Evolutionary conservation across 1,284 basidiomycete species (phyloP).

Genomic region (Ganoderma lucidum): DNA sequence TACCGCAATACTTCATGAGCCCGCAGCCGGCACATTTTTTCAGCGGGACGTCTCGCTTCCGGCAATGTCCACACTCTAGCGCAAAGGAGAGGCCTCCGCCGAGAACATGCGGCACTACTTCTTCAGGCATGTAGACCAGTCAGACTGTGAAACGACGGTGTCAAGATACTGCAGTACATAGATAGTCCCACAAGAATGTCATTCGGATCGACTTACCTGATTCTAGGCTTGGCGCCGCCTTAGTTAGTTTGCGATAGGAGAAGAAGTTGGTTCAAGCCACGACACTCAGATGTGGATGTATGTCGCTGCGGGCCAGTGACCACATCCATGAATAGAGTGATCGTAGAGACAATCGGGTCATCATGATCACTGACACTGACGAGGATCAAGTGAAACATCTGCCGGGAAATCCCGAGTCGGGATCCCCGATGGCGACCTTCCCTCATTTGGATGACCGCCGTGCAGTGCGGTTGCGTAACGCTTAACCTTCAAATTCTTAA

Average conservation of each 20-base stretch:
- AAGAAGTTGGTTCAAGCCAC: neutral
- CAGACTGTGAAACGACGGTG: neutral
- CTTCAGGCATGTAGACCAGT: neutral
- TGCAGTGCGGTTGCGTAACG: neutral
- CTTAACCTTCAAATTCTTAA: no score
- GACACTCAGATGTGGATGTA: no score
- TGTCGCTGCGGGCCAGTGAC: no score
- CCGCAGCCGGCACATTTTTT: slow-evolving; percentile 14
- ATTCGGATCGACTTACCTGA: neutral
- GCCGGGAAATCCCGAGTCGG: neutral
- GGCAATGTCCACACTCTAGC: neutral
- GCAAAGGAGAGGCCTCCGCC: neutral
- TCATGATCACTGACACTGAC: neutral
- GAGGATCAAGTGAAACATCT: neutral
- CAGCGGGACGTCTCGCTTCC: slow-evolving; percentile 1
- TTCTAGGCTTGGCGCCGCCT: no score
- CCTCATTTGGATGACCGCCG: neutral
- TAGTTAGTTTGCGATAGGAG: no score
- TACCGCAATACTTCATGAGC: slow-evolving; percentile 17
- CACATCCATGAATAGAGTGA: no score
- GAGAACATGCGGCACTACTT: neutral
- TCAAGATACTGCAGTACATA: neutral
- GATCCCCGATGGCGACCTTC: neutral
- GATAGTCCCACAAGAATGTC: neutral
- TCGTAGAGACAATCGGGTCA: neutral